A percentile compares a stretch with the other conserved stretches of the same genome.
These are phyloP conservation scores for Camelina sativa DNA, from an alignment of 345 rosid genomes.

Conservation along the genomic window DNA sequence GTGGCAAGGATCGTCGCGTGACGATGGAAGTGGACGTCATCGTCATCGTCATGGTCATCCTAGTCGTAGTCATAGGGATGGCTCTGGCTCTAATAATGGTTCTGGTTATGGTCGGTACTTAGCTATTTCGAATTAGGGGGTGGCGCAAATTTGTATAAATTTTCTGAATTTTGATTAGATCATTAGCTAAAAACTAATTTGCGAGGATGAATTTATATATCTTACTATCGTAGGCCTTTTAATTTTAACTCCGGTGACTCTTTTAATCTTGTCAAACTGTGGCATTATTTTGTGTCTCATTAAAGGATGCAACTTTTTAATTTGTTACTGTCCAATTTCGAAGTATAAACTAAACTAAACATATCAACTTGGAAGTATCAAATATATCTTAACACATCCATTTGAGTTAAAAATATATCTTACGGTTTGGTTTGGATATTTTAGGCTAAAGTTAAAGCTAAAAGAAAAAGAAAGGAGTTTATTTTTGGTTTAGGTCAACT, in stretches of 20 bases:
- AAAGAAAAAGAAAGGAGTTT: too few species aligned
- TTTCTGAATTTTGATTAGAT: neutral
- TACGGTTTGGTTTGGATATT: neutral
- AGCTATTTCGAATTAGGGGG: conserved; percentile 36
- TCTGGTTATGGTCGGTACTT: conserved; percentile 24
- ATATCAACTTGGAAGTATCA: neutral
- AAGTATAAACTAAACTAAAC: neutral
- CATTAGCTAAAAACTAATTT: neutral
- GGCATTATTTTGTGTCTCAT: conserved; percentile 5
- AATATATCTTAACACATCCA: neutral
- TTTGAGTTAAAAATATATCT: neutral
- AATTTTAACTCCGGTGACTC: neutral
- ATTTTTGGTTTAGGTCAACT: too few species aligned
- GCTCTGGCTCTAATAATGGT: conserved; percentile 24
- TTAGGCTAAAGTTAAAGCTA: neutral
- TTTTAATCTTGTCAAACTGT: neutral
- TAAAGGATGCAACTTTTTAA: neutral
- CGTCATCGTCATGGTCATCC: neutral
- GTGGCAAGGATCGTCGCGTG: conserved; percentile 10
- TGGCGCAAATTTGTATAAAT: neutral
- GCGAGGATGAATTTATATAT: neutral
- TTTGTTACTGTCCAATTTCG: neutral
- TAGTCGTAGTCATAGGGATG: conserved; percentile 22
- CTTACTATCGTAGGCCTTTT: neutral
- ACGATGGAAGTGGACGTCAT: conserved; percentile 14